phyloP scores from a whole-genome alignment of 768 basidiomycete species.

The Melanogaster broomeanus region DNA sequence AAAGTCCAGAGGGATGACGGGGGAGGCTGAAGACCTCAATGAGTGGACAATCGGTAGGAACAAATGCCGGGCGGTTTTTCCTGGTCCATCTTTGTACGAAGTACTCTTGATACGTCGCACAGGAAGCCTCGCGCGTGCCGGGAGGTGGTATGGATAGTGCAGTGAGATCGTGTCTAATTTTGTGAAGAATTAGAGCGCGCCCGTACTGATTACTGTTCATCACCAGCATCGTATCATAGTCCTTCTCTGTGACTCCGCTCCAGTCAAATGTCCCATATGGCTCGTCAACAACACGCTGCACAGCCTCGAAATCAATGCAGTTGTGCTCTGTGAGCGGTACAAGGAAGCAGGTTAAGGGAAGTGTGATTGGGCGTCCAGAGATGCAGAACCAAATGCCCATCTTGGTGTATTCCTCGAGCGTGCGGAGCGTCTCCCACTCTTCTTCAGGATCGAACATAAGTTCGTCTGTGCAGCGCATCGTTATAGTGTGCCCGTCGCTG shows the following conservation, averaged over 20 bases:
- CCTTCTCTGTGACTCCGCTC: conserved; percentile 48
- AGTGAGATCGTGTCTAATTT: conserved; percentile 65
- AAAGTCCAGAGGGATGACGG: conserved; percentile 43
- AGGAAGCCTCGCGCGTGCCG: conserved; percentile 50
- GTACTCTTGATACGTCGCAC: conserved; percentile 59
- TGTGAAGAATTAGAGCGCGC: conserved; percentile 54
- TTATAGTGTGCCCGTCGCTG: conserved; percentile 30
- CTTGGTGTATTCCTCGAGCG: conserved; percentile 69
- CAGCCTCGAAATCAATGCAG: conserved; percentile 58
- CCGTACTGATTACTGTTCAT: conserved; percentile 58
- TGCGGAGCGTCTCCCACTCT: conserved; percentile 45
- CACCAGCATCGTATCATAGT: conserved; percentile 53
- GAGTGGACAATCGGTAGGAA: conserved; percentile 61
- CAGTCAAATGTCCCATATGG: conserved; percentile 58
- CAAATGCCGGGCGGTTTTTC: conserved; percentile 41
- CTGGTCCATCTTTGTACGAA: conserved; percentile 57
- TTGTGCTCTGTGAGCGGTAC: conserved; percentile 57
- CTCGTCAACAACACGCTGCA: conserved; percentile 49
- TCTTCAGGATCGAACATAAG: conserved; percentile 48
- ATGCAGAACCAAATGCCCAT: conserved; percentile 62
- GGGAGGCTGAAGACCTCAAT: conserved; percentile 53
- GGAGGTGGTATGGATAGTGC: conserved; percentile 57
- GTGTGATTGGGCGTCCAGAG: conserved; percentile 54
- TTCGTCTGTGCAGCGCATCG: conserved; percentile 49
- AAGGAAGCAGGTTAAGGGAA: conserved; percentile 60